phyloP scores from a whole-genome alignment of 192 early-diverging fungal genomes.

The Lunasporangiospora selenospora region DNA sequence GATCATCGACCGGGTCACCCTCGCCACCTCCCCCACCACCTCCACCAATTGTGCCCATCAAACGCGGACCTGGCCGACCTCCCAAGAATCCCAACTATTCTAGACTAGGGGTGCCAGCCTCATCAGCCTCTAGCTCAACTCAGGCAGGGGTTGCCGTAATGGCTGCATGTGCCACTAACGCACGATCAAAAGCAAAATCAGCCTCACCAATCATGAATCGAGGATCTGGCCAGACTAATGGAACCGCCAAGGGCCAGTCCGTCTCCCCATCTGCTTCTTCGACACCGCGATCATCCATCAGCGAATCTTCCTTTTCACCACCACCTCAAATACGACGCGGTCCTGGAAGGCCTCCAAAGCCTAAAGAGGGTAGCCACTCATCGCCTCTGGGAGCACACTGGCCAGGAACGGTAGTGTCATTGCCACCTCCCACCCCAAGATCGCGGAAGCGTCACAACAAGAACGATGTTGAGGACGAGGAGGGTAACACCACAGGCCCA shows the following conservation, averaged over 20 bases:
- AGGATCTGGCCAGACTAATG: neutral
- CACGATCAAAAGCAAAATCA: neutral
- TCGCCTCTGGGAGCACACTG: too few species aligned
- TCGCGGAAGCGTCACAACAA: constrained; percentile 26
- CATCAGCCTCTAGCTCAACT: neutral
- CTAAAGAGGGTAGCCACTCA: too few species aligned
- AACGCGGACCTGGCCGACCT: constrained; percentile 44
- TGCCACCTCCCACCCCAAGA: neutral
- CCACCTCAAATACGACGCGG: too few species aligned
- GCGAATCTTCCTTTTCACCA: too few species aligned
- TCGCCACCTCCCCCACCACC: constrained; percentile 7
- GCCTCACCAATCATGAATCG: neutral
- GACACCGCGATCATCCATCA: too few species aligned
- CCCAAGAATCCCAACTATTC: constrained; percentile 14
- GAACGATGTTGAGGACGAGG: constrained; percentile 20
- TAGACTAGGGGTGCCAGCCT: neutral
- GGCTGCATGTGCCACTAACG: neutral
- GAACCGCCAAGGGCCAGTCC: neutral
- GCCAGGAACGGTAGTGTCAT: too few species aligned
- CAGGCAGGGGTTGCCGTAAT: neutral
- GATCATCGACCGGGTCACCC: neutral
- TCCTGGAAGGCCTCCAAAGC: too few species aligned
- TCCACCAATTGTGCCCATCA: constrained; percentile 15
- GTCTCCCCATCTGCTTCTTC: too few species aligned
- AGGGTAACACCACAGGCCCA: neutral